phyloP scores from a whole-genome alignment of 2,329 filamentous ascomycete species.

The Claviceps spartinae region DNA sequence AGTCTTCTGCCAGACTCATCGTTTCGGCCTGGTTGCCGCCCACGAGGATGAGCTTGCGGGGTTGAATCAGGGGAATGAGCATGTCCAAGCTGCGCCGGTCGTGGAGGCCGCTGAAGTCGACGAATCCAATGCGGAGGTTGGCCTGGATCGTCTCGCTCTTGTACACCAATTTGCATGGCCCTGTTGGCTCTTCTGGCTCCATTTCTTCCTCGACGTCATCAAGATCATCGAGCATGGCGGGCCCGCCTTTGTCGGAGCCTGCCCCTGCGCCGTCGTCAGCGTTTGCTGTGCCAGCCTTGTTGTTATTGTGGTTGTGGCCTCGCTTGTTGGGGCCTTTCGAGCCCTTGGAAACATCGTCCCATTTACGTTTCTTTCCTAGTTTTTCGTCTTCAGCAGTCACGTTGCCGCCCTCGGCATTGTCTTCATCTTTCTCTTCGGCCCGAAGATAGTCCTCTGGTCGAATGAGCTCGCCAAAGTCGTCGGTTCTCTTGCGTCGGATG shows the following conservation, averaged over 20 bases:
- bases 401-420: constrained; percentile 40
- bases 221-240: constrained; percentile 37
- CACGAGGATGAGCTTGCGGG: constrained; percentile 87
- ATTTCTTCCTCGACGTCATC: constrained; percentile 47
- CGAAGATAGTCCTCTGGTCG: constrained; percentile 86
- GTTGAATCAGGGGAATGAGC: constrained; percentile 85
- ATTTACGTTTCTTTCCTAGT: constrained; percentile 86
- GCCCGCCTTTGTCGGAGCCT: constrained; percentile 21
- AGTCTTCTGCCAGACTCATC: constrained; percentile 62
- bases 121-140: constrained; percentile 66
- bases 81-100: constrained; percentile 90
- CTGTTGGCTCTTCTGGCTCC: constrained; percentile 35
- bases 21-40: constrained; percentile 73
- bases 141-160: constrained; percentile 50
- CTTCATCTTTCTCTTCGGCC: constrained; percentile 77
- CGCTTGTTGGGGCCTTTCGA: constrained; percentile 42
- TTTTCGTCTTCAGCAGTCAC: constrained; percentile 38
- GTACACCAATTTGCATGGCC: constrained; percentile 64
- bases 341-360: constrained; percentile 52
- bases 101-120: constrained; percentile 86
- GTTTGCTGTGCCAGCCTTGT: constrained; percentile 17
- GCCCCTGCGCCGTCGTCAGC: constrained; percentile 32
- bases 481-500: constrained; percentile 61
- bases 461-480: constrained; percentile 91
- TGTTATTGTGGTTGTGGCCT: constrained; percentile 30